Evolutionary conservation across 768 basidiomycete genomes (phyloP).

Genomic region (Amanita pallidorosea): DNA sequence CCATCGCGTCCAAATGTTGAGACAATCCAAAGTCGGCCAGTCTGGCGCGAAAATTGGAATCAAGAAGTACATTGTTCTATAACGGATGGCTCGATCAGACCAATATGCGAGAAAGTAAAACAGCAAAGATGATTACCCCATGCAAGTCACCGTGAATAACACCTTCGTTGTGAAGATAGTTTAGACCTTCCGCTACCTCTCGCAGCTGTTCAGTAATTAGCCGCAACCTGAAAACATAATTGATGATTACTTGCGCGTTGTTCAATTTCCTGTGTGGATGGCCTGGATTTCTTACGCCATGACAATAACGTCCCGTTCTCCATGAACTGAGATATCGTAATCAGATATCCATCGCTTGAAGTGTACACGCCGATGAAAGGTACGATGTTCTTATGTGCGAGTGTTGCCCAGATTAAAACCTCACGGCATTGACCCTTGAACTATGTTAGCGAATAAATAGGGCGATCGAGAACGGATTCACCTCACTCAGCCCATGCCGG

Average conservation of each 20-base stretch:
- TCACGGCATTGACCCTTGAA: not conserved
- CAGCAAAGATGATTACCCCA: not conserved
- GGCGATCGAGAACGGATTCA: not conserved
- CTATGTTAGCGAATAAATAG: not conserved
- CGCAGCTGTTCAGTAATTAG: not conserved
- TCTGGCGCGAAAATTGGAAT: not conserved
- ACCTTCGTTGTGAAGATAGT: not conserved
- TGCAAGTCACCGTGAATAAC: not conserved
- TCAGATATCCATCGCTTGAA: not conserved
- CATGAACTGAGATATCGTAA: not conserved
- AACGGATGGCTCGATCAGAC: not conserved
- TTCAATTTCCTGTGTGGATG: not conserved
- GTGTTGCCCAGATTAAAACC: not conserved
- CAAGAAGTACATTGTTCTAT: not conserved
- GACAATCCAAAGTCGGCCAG: constrained; percentile 1
- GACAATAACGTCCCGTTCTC: not conserved
- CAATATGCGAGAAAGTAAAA: not conserved
- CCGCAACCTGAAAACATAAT: not conserved
- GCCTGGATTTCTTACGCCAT: not conserved
- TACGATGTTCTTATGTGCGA: not conserved
- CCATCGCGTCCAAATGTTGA: not conserved
- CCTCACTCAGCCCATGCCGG: not conserved
- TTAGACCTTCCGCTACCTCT: not conserved
- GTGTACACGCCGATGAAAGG: not conserved
- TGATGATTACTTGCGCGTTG: not conserved